Base-by-base conservation (phyloP, 768 basidiomycete species). In the Strobilomyces dryophilus region DNA sequence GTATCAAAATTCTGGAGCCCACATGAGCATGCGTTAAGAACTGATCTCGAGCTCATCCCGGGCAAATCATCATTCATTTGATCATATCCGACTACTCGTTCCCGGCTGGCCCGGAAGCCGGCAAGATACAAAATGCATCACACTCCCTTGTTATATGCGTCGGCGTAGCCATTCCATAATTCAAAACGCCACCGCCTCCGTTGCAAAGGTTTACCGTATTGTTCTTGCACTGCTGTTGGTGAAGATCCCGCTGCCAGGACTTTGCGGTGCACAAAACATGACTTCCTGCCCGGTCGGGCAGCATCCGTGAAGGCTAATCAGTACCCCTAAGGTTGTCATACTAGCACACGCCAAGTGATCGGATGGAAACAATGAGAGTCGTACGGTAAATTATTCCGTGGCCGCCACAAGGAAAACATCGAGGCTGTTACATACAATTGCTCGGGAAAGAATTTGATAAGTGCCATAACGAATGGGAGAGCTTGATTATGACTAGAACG, bases 351-450 rank as follows among this genome's bases (percentile, higher is more conserved):
- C 29, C 29, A 29, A 29, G 29, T 29, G 6, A 9, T 29, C 9
- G 29, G 29, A 29, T 29, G 9, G 29, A 24, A 24, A 29, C 29
- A 7, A 6, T 29, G 29, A 10, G 12, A 24, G 21, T 11, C 8
- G 31, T 11, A 29, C 29, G 32, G 17, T 12, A 26, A 8, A n/a
- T n/a, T n/a, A n/a, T 15, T n/a, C 42, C 32, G 9, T 32, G 37
- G 31, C 41, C 47, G 54, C 58, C 54, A 61, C 58, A 46, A 61
- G 24, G 59, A 46, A 35, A 29, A 8, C 43, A 45, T 31, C 20
- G 10, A 36, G 42, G 47, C 35, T 15, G 34, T 27, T 39, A 8
- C 24, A 24, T 24, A 24, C 24, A 12, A 27, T n/a, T n/a, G n/a
- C 40, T 45, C 2, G 35, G 18, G 9, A 8, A 18, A 43, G 46